These are phyloP conservation scores for Polytrichum formosum DNA, from an alignment of 225 moss, liverwort and hornwort species.

Conservation along the genomic window DNA sequence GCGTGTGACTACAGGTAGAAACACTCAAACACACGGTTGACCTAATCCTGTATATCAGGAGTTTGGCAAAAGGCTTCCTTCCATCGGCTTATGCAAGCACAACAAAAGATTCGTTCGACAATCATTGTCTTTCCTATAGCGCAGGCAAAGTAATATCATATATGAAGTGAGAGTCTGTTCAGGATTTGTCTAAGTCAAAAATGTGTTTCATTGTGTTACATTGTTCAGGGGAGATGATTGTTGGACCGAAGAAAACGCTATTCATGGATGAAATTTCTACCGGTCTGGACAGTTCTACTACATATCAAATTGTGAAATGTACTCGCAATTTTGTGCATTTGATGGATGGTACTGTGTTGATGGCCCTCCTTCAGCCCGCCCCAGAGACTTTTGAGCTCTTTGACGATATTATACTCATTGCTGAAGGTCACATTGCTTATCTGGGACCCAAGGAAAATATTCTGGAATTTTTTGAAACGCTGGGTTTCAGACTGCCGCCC, in stretches of 20 bases:
- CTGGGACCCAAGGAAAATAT: constrained; percentile 53
- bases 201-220: no score
- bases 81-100: no score
- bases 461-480: constrained; percentile 49
- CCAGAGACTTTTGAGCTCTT: constrained; percentile 61
- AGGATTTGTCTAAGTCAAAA: no score
- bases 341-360: constrained; percentile 58
- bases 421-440: constrained; percentile 60
- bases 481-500: constrained; percentile 56
- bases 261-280: constrained; percentile 71
- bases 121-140: no score
- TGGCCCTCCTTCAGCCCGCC: constrained; percentile 68
- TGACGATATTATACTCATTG: constrained; percentile 52
- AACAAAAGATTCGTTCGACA: no score
- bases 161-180: no score
- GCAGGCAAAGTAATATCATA: no score
- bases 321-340: constrained; percentile 57
- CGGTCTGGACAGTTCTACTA: constrained; percentile 61
- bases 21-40: neutral
- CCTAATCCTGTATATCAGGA: no score
- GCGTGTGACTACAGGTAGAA: constrained; percentile 74
- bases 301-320: constrained; percentile 59
- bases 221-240: constrained; percentile 58
- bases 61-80: no score
- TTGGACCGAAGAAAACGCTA: constrained; percentile 61